Evolutionary conservation across 306 rosid species (phyloP).

Genomic region (Glycine latifolia): DNA sequence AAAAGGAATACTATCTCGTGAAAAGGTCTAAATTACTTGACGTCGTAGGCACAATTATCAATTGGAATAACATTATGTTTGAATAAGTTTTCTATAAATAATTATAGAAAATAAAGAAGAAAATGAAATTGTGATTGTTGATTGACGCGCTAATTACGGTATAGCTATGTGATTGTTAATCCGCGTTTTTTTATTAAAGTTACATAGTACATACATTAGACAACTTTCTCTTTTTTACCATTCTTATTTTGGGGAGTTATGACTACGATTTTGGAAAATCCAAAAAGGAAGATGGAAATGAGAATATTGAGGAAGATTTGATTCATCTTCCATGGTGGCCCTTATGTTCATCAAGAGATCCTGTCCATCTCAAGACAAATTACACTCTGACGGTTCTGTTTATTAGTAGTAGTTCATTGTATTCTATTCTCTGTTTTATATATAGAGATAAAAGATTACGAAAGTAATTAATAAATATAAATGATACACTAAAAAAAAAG

Average conservation of each 20-base stretch:
- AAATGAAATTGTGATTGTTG: background rate
- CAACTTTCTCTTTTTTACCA: slow-evolving; percentile 37
- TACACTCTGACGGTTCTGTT: too few relatives aligned
- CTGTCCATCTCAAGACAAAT: background rate
- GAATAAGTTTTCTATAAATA: too few relatives aligned
- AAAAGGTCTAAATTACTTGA: too few relatives aligned
- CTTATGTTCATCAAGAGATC: background rate
- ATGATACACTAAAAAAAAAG: too few relatives aligned
- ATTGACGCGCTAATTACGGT: slow-evolving; percentile 33
- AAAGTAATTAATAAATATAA: too few relatives aligned
- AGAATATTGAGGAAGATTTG: slow-evolving; percentile 32
- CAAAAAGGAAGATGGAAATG: background rate
- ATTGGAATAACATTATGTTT: too few relatives aligned
- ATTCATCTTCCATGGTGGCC: background rate
- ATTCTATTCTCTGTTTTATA: too few relatives aligned
- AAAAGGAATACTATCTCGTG: too few relatives aligned
- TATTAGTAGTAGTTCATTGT: background rate
- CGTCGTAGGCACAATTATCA: too few relatives aligned
- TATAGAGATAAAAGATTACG: too few relatives aligned
- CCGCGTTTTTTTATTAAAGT: background rate
- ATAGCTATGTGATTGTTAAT: background rate
- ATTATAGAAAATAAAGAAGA: background rate
- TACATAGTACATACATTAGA: background rate
- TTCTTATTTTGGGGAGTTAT: background rate
- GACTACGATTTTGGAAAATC: background rate